phyloP scores from a whole-genome alignment of 257 asterid genomes.

The Cordia subcordata region DNA sequence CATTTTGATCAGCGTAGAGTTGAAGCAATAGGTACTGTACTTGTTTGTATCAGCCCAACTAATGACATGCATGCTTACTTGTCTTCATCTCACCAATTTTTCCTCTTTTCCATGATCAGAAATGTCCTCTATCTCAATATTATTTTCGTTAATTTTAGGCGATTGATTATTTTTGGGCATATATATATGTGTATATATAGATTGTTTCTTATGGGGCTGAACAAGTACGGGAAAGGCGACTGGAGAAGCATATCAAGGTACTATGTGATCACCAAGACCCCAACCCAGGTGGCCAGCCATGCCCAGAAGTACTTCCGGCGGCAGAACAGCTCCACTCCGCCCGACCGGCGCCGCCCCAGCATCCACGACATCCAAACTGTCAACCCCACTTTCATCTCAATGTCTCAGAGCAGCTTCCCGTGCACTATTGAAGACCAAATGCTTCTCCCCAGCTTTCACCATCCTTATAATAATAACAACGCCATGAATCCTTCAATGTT shows the following conservation, averaged over 20 bases:
- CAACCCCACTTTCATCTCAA: not conserved
- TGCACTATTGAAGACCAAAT: not conserved
- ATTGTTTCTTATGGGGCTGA: conserved; percentile 38
- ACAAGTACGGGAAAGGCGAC: conserved; percentile 43
- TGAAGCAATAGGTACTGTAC: no score
- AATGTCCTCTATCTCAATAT: not conserved
- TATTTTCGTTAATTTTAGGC: no score
- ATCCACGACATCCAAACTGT: conserved; percentile 38
- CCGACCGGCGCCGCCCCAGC: conserved; percentile 44
- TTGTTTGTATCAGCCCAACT: no score
- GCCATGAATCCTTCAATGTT: no score
- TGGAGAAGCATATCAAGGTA: conserved; percentile 49
- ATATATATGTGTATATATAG: conserved; percentile 7
- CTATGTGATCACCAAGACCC: conserved; percentile 28
- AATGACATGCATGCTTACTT: no score
- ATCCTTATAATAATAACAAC: not conserved
- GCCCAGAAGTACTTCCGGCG: conserved; percentile 46
- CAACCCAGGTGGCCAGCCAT: conserved; percentile 50
- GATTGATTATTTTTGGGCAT: no score
- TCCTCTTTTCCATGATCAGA: no score
- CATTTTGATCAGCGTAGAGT: no score
- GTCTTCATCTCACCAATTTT: no score
- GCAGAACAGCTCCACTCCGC: conserved; percentile 22
- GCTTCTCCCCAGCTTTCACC: not conserved
- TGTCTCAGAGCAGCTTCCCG: not conserved